Evolutionary conservation across 2,329 filamentous ascomycete genomes (phyloP).

Genomic region (Xylariaceae sp.): DNA sequence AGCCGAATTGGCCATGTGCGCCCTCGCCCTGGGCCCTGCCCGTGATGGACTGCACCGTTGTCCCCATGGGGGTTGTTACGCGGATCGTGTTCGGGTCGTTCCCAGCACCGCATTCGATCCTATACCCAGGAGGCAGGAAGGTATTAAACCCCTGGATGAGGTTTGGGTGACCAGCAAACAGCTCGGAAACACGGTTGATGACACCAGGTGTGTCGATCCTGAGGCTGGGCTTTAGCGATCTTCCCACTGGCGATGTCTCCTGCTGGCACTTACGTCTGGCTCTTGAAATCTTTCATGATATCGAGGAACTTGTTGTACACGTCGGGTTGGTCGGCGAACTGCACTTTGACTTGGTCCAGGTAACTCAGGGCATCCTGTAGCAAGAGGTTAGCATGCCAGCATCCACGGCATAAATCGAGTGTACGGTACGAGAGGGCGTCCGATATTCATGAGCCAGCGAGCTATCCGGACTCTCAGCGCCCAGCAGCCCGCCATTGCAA

Average conservation of each 20-base stretch:
- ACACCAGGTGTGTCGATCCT: constrained; percentile 95
- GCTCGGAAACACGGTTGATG: constrained; percentile 89
- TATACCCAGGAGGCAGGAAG: constrained; percentile 88
- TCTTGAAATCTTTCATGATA: constrained; percentile 99
- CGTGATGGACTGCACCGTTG: constrained; percentile 81
- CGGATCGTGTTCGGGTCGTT: constrained; percentile 94
- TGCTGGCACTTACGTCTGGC: constrained; percentile 64
- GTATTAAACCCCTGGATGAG: constrained; percentile 98
- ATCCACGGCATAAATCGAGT: no score
- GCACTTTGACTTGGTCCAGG: constrained; percentile 95
- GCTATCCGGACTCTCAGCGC: no score
- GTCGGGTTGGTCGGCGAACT: constrained; percentile 93
- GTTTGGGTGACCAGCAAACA: constrained; percentile 92
- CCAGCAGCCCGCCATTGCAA: no score
- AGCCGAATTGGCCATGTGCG: constrained; percentile 27
- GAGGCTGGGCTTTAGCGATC: constrained; percentile 15
- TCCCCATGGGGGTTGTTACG: constrained; percentile 96
- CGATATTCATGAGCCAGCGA: no score
- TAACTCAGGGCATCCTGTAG: constrained; percentile 85
- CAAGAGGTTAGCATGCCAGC: constrained; percentile 19
- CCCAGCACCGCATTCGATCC: constrained; percentile 90
- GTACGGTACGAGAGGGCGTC: no score
- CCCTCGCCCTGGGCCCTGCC: constrained; percentile 42
- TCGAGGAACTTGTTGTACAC: constrained; percentile 96
- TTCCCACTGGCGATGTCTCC: no score